Percentiles rank a stretch among this genome's conserved stretches.
Evolutionary conservation across 805 yeast species (phyloP).

Genomic region (Monosporozyma unispora): DNA sequence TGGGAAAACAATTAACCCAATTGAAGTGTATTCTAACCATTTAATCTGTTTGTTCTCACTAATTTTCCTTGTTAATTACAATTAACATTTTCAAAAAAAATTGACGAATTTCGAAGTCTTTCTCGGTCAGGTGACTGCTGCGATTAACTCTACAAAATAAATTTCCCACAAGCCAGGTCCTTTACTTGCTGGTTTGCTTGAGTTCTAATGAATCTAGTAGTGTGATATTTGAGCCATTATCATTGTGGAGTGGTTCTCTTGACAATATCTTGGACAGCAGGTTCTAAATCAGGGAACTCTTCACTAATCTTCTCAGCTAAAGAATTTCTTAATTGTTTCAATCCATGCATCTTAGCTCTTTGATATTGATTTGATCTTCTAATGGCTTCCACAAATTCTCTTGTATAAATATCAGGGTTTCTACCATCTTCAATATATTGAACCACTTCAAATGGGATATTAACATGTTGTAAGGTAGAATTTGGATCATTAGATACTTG

Average conservation of each 20-base stretch:
- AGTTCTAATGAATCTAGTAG: too few species aligned
- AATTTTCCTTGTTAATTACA: too few species aligned
- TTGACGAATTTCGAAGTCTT: too few species aligned
- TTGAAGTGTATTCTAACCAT: too few species aligned
- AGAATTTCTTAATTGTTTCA: slow-evolving; percentile 50
- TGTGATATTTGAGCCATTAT: too few species aligned
- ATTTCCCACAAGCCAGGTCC: too few species aligned
- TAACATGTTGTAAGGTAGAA: slow-evolving; percentile 31
- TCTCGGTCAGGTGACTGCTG: not conserved
- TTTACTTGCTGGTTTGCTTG: too few species aligned
- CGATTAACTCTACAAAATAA: too few species aligned
- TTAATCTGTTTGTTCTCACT: too few species aligned
- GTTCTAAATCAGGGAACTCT: slow-evolving; percentile 71
- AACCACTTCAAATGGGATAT: slow-evolving; percentile 76
- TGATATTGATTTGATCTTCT: slow-evolving; percentile 80
- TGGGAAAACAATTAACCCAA: too few species aligned
- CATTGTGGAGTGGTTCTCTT: slow-evolving; percentile 25
- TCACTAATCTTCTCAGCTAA: slow-evolving; percentile 60
- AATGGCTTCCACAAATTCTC: slow-evolving; percentile 94
- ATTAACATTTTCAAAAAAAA: too few species aligned
- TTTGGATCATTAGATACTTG: slow-evolving; percentile 27
- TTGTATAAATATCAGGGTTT: slow-evolving; percentile 92
- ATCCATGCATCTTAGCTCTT: slow-evolving; percentile 73
- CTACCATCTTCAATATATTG: slow-evolving; percentile 93
- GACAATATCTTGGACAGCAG: slow-evolving; percentile 48